Conservation (phyloP, 2,329 filamentous ascomycete species). For the Knufia fluminis region DNA sequence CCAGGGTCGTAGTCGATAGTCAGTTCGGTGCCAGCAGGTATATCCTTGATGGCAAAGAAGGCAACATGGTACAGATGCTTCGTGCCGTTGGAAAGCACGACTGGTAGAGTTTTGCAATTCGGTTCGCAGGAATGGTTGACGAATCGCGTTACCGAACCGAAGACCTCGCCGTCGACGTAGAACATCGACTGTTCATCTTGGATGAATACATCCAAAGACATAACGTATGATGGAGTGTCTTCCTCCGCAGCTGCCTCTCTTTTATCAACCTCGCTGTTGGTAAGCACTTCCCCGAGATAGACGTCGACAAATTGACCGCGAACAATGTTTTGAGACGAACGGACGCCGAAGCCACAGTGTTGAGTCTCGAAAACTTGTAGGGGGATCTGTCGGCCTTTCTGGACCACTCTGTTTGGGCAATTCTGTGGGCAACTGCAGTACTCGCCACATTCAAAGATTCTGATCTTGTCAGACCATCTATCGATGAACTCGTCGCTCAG, state of each 20-base stretch:
- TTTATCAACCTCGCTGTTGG: slow-evolving; percentile 27
- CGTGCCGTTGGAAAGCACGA: slow-evolving; percentile 34
- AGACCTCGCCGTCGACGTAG: slow-evolving; percentile 36
- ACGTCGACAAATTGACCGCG: slow-evolving; percentile 38
- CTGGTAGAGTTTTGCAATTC: slow-evolving; percentile 37
- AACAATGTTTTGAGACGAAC: slow-evolving; percentile 30
- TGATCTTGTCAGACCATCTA: slow-evolving; percentile 10
- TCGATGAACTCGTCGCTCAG: slow-evolving; percentile 18
- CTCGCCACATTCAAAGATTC: slow-evolving; percentile 33
- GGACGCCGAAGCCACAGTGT: slow-evolving; percentile 35
- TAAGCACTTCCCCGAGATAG: slow-evolving; percentile 39
- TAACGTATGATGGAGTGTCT: slow-evolving; percentile 33
- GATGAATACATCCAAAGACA: slow-evolving; percentile 32
- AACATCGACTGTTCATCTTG: slow-evolving; percentile 26
- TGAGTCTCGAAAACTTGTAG: slow-evolving; percentile 37
- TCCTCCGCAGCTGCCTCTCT: slow-evolving; percentile 29
- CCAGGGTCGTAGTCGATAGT: slow-evolving; percentile 40
- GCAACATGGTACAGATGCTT: slow-evolving; percentile 37
- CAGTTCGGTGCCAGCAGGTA: slow-evolving; percentile 34
- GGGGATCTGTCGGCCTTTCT: slow-evolving; percentile 31
- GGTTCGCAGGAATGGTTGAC: slow-evolving; percentile 43
- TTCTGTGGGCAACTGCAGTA: slow-evolving; percentile 28
- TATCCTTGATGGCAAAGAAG: slow-evolving; percentile 38
- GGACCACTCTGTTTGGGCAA: slow-evolving; percentile 37
- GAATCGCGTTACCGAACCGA: slow-evolving; percentile 36